These are phyloP conservation scores for Chenopodium quinoa DNA, from an alignment of 148 eudicot species.

Conservation along the genomic window DNA sequence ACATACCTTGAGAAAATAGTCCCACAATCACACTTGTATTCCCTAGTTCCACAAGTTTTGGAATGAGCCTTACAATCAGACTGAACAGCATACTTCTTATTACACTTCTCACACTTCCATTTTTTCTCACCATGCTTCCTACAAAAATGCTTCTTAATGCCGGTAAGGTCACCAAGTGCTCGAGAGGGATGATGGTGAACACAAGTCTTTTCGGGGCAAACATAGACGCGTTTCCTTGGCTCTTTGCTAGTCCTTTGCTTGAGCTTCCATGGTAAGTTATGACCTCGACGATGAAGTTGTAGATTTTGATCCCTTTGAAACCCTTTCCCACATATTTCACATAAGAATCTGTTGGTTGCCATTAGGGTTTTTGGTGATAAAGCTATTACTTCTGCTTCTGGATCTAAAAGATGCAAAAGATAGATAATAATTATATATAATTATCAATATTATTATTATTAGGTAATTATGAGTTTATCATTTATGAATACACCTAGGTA, in stretches of 20 bases:
- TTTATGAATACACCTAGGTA: constrained; percentile 23
- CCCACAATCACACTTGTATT: constrained; percentile 93
- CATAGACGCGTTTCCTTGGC: constrained; percentile 71
- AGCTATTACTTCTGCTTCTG: constrained; percentile 94
- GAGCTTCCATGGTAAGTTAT: constrained; percentile 95
- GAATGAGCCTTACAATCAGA: constrained; percentile 98
- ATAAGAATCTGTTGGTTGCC: constrained; percentile 95
- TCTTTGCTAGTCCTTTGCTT: constrained; percentile 84
- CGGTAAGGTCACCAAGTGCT: constrained; percentile 88
- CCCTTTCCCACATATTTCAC: constrained; percentile 96
- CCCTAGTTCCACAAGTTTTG: constrained; percentile 94
- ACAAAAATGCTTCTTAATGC: constrained; percentile 90
- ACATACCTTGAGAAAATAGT: constrained; percentile 82
- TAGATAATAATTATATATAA: background rate
- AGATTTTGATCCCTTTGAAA: constrained; percentile 88
- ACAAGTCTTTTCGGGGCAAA: constrained; percentile 83
- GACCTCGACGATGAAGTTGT: constrained; percentile 85
- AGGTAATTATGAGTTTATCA: background rate
- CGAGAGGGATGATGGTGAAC: constrained; percentile 88
- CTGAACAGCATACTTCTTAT: constrained; percentile 86
- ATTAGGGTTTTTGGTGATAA: constrained; percentile 85
- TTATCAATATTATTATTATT: background rate
- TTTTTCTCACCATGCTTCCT: constrained; percentile 97
- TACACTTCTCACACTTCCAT: constrained; percentile 97
- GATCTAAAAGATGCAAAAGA: constrained; percentile 48